Conservation (phyloP, 177 flowering plant species). For the Vitis hybrid region DNA sequence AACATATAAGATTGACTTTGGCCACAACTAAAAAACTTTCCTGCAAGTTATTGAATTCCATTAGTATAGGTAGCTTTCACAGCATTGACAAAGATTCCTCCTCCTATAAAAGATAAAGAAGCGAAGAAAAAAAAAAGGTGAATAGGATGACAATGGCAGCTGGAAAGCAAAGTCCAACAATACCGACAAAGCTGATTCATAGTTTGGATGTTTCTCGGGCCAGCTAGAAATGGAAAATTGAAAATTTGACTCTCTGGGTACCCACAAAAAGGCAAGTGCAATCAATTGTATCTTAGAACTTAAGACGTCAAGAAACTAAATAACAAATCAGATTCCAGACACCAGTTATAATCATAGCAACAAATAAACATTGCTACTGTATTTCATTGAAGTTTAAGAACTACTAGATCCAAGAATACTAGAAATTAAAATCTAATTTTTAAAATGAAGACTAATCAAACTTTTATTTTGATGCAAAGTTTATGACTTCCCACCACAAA, state of each 20-base stretch:
- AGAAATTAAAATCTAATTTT: too few relatives aligned
- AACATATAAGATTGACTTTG: not conserved
- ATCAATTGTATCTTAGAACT: not conserved
- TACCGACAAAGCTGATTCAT: slow-evolving; percentile 8
- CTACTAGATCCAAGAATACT: too few relatives aligned
- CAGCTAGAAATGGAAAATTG: slow-evolving; percentile 5
- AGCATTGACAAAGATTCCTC: slow-evolving; percentile 14
- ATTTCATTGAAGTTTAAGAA: too few relatives aligned
- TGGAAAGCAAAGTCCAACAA: not conserved
- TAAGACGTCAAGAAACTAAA: not conserved
- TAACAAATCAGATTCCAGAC: not conserved
- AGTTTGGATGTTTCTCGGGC: slow-evolving; percentile 7
- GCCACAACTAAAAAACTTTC: not conserved
- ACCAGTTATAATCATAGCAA: too few relatives aligned
- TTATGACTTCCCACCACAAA: too few relatives aligned
- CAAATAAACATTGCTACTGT: too few relatives aligned
- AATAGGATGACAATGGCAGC: not conserved
- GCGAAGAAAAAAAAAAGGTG: not conserved
- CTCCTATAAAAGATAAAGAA: not conserved
- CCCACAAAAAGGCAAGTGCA: not conserved
- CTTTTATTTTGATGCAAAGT: too few relatives aligned
- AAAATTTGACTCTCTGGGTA: not conserved
- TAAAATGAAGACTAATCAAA: too few relatives aligned
- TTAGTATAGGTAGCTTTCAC: not conserved
- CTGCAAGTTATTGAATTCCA: not conserved